Evolutionary conservation across 805 yeast genomes (phyloP).

Genomic region (Candida ipomoeae): DNA sequence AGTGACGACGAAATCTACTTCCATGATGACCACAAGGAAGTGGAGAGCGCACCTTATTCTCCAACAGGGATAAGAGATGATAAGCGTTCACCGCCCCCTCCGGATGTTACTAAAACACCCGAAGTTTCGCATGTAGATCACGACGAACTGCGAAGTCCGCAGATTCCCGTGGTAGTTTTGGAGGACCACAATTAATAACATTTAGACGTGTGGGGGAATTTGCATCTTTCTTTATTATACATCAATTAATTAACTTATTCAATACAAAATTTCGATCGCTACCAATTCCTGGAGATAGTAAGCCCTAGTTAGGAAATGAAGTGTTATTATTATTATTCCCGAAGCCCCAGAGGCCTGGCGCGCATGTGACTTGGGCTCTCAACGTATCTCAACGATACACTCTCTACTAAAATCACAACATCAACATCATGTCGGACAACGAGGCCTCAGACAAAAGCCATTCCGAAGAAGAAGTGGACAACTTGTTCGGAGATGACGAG

Average conservation of each 20-base stretch:
- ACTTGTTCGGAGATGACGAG: constrained; percentile 32
- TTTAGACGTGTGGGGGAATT: background rate
- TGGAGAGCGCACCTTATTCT: background rate
- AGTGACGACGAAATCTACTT: constrained; percentile 15
- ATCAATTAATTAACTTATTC: constrained; percentile 1
- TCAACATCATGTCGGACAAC: constrained; percentile 25
- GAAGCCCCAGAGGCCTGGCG: background rate
- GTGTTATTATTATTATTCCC: too few species aligned
- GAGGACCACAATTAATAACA: constrained; percentile 2
- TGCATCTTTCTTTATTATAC: background rate
- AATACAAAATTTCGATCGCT: background rate
- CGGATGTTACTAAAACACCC: background rate
- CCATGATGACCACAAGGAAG: constrained; percentile 1
- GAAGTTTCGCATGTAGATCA: background rate
- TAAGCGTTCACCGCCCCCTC: background rate
- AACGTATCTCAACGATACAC: background rate
- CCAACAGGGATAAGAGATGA: background rate
- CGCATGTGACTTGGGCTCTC: constrained; percentile 10
- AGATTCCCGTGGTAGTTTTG: constrained; percentile 8
- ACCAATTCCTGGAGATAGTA: background rate
- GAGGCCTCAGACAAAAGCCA: constrained; percentile 18
- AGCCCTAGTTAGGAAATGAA: too few species aligned
- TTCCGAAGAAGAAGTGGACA: constrained; percentile 27
- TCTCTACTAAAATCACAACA: background rate
- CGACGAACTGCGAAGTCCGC: constrained; percentile 3